phyloP scores from a whole-genome alignment of 73 alveolate genomes.

The Paramecium primaurelia region DNA sequence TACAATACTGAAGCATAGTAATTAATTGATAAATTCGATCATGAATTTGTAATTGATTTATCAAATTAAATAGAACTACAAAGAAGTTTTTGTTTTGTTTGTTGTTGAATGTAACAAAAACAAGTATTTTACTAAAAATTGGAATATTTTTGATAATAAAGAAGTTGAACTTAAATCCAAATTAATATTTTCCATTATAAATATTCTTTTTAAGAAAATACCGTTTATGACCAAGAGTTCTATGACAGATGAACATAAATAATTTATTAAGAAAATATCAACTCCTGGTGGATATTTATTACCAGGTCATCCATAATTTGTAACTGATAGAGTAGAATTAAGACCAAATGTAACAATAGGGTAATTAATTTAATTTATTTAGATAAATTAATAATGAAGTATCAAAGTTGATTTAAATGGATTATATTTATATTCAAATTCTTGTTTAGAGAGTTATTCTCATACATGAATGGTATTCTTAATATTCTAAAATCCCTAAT shows the following conservation, averaged over 20 bases:
- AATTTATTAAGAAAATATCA: not conserved
- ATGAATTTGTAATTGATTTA: conserved; percentile 3
- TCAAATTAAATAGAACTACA: not conserved
- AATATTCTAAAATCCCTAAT: not conserved
- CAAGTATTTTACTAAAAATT: not conserved
- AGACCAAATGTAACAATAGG: not conserved
- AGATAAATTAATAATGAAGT: not conserved
- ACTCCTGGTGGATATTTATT: not conserved
- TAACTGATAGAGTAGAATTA: not conserved
- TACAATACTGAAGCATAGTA: not conserved
- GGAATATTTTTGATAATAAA: not conserved
- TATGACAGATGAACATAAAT: not conserved
- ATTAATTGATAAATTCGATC: not conserved
- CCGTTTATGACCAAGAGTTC: not conserved
- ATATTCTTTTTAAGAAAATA: not conserved
- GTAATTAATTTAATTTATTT: not conserved
- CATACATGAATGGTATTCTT: not conserved
- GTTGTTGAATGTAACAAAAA: not conserved
- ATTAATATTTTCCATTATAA: not conserved
- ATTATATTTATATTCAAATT: not conserved
- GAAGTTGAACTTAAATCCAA: not conserved
- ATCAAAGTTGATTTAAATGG: not conserved
- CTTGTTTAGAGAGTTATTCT: not conserved
- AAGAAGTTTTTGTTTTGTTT: not conserved
- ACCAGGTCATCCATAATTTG: conserved; percentile 5